Evolutionary conservation across 1,284 basidiomycete species (phyloP), one percentile per base, ranked within the genome.

Genomic region (Takashimella koratensis): DNA sequence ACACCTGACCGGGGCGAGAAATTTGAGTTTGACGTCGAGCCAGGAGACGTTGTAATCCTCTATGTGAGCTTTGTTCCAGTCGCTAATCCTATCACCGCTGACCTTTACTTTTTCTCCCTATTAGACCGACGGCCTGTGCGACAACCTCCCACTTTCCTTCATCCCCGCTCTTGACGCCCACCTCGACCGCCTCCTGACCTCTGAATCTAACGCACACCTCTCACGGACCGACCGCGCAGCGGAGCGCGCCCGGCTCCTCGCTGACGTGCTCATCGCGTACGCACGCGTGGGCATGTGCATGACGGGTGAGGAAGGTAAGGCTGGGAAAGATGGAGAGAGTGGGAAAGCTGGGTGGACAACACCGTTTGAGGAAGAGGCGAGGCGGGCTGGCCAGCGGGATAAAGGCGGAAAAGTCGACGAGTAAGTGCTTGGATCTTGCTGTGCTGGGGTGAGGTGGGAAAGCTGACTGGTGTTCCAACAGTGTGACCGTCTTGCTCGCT

Each of bases 81-180:
- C 53, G 45, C 36, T 41, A 42, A 56, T 24, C 30, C 25, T 42
- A 23, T 44, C 20, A 11, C 39, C 22, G 4, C 20, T 36, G 10
- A 6, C 41, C 36, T 24, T 13, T n/a, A n/a, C n/a, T n/a, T n/a
- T n/a, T n/a, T 26, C 30, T 8, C 19, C 13, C 4, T 12, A 2
- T 3, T 58, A 77, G 65, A 81, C 81, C n/a, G 81, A 83, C 62
- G 81, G 81, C 0, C 67, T 81, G 42, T 75, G 74, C 42, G 81
- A 83, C 63, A 83, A 83, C 62, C 74, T 81, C 43, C 77, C 77
- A 40, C 57, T 68, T 5, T 54, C 68, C 25, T 76, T 79, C 54
- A 59, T 76, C n/a, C 62, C 74, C 12, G 58, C 68, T 19, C 67
- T 77, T 11, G 52, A 64, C 40, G 30, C 49, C 3, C 58, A 59